Percentiles rank a stretch among this genome's conserved stretches.
phyloP scores from a whole-genome alignment of 2,329 filamentous ascomycete genomes.

The Monosporascus sp. region DNA sequence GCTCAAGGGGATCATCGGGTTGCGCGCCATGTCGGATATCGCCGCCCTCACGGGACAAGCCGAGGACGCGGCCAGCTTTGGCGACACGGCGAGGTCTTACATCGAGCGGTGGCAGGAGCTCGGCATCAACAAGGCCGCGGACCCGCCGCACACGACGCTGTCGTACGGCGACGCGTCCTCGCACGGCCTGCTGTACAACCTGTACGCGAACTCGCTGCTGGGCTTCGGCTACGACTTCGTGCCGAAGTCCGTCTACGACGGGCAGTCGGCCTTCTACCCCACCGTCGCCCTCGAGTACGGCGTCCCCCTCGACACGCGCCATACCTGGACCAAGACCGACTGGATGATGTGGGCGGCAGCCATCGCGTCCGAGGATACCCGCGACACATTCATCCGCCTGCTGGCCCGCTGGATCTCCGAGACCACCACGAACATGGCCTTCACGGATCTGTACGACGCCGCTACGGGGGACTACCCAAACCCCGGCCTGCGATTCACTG shows the following conservation, averaged over 20 bases:
- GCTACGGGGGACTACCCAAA: constrained; percentile 59
- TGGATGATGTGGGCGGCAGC: constrained; percentile 87
- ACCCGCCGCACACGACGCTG: constrained; percentile 64
- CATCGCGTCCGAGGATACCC: constrained; percentile 57
- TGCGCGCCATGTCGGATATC: constrained; percentile 74
- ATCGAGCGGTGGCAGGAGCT: constrained; percentile 67
- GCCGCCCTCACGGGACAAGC: constrained; percentile 56
- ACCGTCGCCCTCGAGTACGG: constrained; percentile 69
- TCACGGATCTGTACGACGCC: constrained; percentile 76
- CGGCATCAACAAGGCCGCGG: constrained; percentile 63
- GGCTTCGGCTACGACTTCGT: constrained; percentile 64
- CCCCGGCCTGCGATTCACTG: constrained; percentile 63
- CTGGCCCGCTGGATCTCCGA: constrained; percentile 72
- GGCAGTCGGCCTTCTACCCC: constrained; percentile 73
- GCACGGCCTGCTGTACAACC: constrained; percentile 67
- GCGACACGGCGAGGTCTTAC: constrained; percentile 61
- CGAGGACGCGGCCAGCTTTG: constrained; percentile 54
- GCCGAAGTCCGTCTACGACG: constrained; percentile 67
- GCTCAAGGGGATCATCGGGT: constrained; percentile 77
- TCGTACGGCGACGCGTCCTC: constrained; percentile 63
- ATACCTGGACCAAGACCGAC: constrained; percentile 79
- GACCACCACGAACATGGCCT: constrained; percentile 63
- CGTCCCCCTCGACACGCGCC: constrained; percentile 76
- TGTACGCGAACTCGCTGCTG: constrained; percentile 74
- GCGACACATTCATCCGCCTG: constrained; percentile 60